Conservation (phyloP, 768 basidiomycete genomes). For the Lactifluus hygrophoroides region DNA sequence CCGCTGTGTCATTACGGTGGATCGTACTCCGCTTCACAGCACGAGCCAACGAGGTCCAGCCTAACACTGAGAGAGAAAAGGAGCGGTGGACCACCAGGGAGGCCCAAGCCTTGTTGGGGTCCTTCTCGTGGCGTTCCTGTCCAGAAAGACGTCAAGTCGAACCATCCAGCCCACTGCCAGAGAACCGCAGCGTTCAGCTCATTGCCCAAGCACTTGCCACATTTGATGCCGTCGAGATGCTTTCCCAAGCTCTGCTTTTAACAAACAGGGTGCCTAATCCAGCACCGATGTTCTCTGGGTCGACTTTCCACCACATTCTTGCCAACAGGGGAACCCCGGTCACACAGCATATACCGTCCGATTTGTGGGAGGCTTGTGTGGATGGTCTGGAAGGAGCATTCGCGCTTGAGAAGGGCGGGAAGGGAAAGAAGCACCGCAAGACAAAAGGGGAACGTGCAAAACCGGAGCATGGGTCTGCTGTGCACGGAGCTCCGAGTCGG, state of each 20-base stretch:
- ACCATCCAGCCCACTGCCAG: constrained; percentile 31
- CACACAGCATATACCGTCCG: constrained; percentile 2
- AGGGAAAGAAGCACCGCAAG: constrained; percentile 22
- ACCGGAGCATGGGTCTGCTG: background rate
- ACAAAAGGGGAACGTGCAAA: constrained; percentile 29
- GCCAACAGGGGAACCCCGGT: constrained; percentile 26
- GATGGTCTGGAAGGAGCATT: constrained; percentile 13
- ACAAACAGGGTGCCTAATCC: constrained; percentile 38
- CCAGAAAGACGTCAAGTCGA: background rate
- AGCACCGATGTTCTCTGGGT: constrained; percentile 49
- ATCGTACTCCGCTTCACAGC: constrained; percentile 41
- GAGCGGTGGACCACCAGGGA: constrained; percentile 66
- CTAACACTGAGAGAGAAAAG: constrained; percentile 49
- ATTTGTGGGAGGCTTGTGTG: constrained; percentile 19
- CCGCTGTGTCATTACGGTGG: constrained; percentile 57
- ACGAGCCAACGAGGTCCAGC: constrained; percentile 41
- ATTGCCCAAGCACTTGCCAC: constrained; percentile 54
- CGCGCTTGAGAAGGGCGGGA: constrained; percentile 3
- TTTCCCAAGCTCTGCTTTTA: constrained; percentile 56
- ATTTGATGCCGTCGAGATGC: constrained; percentile 48
- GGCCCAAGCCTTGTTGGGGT: constrained; percentile 48
- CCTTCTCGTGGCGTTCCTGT: constrained; percentile 29
- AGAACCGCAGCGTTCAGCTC: constrained; percentile 59
- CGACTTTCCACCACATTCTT: constrained; percentile 47
- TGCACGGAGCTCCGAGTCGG: background rate